Evolutionary conservation across 164 flowering plant genomes (phyloP), one percentile per base, ranked within the genome.

Genomic region (Umbilicus rupestris): DNA sequence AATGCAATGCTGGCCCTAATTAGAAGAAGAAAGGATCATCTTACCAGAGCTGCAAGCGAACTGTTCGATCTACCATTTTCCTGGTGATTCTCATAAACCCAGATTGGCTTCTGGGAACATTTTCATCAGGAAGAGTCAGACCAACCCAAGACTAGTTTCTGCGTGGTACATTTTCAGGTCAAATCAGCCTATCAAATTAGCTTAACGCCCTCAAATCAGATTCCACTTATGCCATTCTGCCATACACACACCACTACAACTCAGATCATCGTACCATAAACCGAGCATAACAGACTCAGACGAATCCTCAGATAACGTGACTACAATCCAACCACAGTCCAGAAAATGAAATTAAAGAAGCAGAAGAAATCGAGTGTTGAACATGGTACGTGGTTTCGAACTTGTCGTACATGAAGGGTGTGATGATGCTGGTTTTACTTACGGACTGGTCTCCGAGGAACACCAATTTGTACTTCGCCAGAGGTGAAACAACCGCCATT

Each of bases 401-500:
- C 72, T 89, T 89, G 66, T 89, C 96, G 74, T 89, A 87, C 96
- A 87, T 88, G 81, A 87, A 88, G 42, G 92, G 90, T 50, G 96
- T 88, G 77, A 88, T 88, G 80, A 88, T 87, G 80, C 92, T 88
- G 70, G 92, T 88, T 75, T 88, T 88, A 7, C 96, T 92, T n/a
- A n/a, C n/a, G n/a, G n/a, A n/a, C n/a, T n/a, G n/a, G n/a, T n/a
- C n/a, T n/a, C n/a, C n/a, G n/a, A n/a, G n/a, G n/a, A n/a, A n/a
- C n/a, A n/a, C n/a, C n/a, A n/a, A n/a, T n/a, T n/a, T n/a, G n/a
- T 83, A 88, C 66, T 88, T 88, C 28, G 94, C 94, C 3, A 86
- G 79, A 66, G 91, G 85, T 17, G 95, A 88, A 8, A 86, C 95
- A 24, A 78, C 74, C 70, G 89, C 95, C 94, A 88, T 87, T 70